A percentile compares a stretch with the other conserved stretches of the same genome.
Conservation (phyloP, 495 filamentous ascomycete species). For the Cercophora samala region DNA sequence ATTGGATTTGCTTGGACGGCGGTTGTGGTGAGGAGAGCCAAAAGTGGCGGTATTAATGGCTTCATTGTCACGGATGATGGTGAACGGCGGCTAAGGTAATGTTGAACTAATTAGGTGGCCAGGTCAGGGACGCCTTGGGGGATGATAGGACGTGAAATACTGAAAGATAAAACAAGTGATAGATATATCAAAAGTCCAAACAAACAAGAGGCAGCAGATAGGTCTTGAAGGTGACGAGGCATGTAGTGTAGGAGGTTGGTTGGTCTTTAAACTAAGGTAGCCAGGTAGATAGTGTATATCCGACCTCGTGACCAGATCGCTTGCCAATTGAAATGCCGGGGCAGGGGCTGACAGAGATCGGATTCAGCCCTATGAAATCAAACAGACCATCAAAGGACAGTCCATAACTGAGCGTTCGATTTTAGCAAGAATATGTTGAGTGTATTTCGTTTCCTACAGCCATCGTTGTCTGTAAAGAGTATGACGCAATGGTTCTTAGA, state of each 20-base stretch:
- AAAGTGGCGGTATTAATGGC: not conserved
- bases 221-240: too few species aligned
- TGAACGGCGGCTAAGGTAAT: not conserved
- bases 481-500: conserved; percentile 14
- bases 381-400: not conserved
- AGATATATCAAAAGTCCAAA: too few species aligned
- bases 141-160: too few species aligned
- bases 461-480: not conserved
- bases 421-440: not conserved
- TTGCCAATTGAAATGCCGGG: not conserved
- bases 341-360: not conserved
- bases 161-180: too few species aligned
- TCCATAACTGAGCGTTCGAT: not conserved
- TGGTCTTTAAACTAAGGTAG: too few species aligned
- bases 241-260: too few species aligned
- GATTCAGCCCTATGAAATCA: not conserved
- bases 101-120: too few species aligned
- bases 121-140: too few species aligned
- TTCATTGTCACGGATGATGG: not conserved
- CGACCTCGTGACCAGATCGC: not conserved
- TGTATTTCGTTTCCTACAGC: not conserved
- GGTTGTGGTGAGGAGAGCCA: not conserved
- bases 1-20: conserved; percentile 1
- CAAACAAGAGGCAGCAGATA: too few species aligned
- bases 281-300: not conserved